Evolutionary conservation across 73 alveolate species (phyloP), one percentile per base, ranked within the genome.

Genomic region (Paramecium pentaurelia): DNA sequence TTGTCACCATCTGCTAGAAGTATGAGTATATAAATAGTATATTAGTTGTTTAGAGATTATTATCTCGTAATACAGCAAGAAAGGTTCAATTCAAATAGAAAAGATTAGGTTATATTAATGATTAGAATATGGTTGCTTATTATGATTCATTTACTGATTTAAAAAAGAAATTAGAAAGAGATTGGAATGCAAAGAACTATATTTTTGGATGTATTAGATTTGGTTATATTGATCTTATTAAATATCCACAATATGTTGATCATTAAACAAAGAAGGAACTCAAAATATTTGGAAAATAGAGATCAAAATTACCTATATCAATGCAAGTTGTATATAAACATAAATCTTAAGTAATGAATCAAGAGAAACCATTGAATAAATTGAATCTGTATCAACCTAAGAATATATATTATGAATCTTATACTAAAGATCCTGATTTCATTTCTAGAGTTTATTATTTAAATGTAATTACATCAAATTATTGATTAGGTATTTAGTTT

Each of bases 121-220:
- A 80, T 32, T 18, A 40, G 30, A 44, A 80, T 20, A 49, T 80
- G 45, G 71, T 47, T 5, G 91, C 77, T 11, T 80, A 44, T 49
- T 80, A 80, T 80, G 91, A 80, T 80, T 42, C 91, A 1, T 80
- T 27, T 47, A 20, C 71, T 22, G 91, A 80, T 45, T 47, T 80
- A 9, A 80, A 80, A n/a, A 80, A 80, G 58, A 80, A 64, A 9
- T 6, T 80, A 8, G 91, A 64, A 8, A 80, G 91, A 80, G 91
- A 80, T 16, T 80, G 91, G 91, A 80, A 80, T 80, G 73, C 73
- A 20, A 80, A 80, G 49, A 80, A 80, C n/a, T 80, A 80, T 45
- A 49, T 40, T 8, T 80, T 80, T 80, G 91, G 91, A 7, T 80
- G 77, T 80, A 44, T 80, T 8, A 80, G 91, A 80, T 45, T 45